Base-by-base conservation (phyloP, 75 land plant genomes). In the Cunninghamia lanceolata region DNA sequence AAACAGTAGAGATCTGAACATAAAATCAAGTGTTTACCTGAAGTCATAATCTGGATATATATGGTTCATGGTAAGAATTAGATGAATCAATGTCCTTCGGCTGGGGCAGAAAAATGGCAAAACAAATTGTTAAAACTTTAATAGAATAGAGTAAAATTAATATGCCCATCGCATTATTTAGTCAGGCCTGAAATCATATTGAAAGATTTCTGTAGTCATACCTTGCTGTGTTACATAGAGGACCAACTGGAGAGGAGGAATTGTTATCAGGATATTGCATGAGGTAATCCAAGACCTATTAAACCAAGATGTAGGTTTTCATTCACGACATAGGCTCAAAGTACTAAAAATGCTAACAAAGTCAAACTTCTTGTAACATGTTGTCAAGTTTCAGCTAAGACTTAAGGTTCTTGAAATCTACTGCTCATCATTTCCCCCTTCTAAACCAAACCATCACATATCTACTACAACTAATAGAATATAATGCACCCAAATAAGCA, bases 21-120 rank as follows among this genome's bases (percentile, higher is more conserved):
- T 36, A 85, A 10, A 73, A 9, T 25, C 42, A 28, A 42, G 9
- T 3, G 16, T 16, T 56, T 94, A 96, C 98, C 95, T 96, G 94
- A 96, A 96, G 88, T 96, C 98, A 89, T 95, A 92, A 90, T 96
- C 95, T 59, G 95, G 98, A 89, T 95, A 96, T 90, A 96, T 93
- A 80, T 95, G 98, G 85, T 87, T 85, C 85, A 96, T 89, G 0
- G 95, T 93, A 56, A 96, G 97, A 74, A 95, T 87, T 87, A 96
- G 85, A 86, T 94, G 91, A 32, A 95, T 91, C 91, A 95, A 85
- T 63, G 98, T 94, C 89, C 90, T 95, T 56, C 95, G 95, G 89
- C 95, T 95, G 79, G 42, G 93, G 78, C 46, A 80, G 30, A 83
- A 59, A 85, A 42, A 83, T 54, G 13, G 30, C 47, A 50, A 35